Evolutionary conservation across 768 basidiomycete species (phyloP).

Genomic region (Leucocoprinus leucothites): DNA sequence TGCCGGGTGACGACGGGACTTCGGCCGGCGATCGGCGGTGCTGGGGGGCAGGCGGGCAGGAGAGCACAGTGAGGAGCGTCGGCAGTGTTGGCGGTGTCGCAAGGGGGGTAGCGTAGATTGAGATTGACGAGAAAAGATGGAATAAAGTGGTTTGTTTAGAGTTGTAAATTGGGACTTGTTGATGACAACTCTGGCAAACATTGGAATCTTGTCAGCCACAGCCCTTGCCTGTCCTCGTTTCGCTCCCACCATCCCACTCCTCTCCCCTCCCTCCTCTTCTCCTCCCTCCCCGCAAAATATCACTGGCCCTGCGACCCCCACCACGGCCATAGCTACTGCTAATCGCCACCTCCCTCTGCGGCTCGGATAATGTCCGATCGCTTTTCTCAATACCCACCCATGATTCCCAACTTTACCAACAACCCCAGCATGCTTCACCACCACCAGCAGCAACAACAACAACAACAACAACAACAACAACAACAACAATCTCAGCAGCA

Average conservation of each 20-base stretch:
- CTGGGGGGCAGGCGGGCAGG: no score
- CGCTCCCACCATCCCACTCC: constrained; percentile 52
- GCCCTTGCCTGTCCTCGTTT: constrained; percentile 45
- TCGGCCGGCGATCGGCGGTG: no score
- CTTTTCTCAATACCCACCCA: constrained; percentile 50
- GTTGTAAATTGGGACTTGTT: constrained; percentile 12
- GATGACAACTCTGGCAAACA: constrained; percentile 44
- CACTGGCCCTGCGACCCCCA: constrained; percentile 20
- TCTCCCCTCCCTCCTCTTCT: constrained; percentile 22
- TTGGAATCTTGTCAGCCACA: constrained; percentile 42
- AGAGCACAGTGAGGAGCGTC: neutral
- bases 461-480: no score
- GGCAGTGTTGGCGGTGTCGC: neutral
- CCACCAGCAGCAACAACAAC: no score
- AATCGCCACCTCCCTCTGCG: constrained; percentile 19
- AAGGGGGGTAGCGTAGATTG: no score
- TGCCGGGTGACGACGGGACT: no score
- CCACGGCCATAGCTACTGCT: constrained; percentile 21
- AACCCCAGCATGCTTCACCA: constrained; percentile 25
- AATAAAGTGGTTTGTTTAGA: constrained; percentile 11
- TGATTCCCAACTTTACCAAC: constrained; percentile 52
- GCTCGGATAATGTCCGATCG: constrained; percentile 61
- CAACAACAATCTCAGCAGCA: constrained; percentile 47
- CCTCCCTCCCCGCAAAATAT: constrained; percentile 23
- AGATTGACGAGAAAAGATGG: no score